A percentile compares a stretch with the other conserved stretches of the same genome.
Evolutionary conservation across 2,329 filamentous ascomycete genomes (phyloP).

Genomic region (Sclerotiophoma versabilis): DNA sequence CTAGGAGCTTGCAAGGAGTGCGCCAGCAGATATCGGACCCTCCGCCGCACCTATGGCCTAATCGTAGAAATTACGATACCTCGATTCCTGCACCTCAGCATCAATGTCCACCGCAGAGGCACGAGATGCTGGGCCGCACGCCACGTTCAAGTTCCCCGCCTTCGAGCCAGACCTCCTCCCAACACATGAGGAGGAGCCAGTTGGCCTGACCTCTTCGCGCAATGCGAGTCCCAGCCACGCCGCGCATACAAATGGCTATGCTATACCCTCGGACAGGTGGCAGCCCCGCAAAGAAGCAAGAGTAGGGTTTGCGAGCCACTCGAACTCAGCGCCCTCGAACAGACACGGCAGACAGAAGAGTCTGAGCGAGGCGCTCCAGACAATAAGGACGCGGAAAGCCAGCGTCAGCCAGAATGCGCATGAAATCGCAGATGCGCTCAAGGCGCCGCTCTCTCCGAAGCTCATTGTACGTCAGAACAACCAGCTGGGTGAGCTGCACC

Average conservation of each 20-base stretch:
- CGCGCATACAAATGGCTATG: slow-evolving; percentile 33
- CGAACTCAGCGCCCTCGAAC: slow-evolving; percentile 32
- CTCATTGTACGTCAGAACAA: slow-evolving; percentile 71
- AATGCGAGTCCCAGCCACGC: slow-evolving; percentile 39
- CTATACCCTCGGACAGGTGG: slow-evolving; percentile 63
- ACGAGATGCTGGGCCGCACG: slow-evolving; percentile 38
- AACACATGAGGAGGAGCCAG: slow-evolving; percentile 47
- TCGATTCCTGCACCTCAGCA: slow-evolving; percentile 25
- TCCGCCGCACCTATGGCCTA: slow-evolving; percentile 40
- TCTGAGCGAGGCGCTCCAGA: slow-evolving; percentile 84
- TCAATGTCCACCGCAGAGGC: slow-evolving; percentile 41
- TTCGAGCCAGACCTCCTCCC: slow-evolving; percentile 53
- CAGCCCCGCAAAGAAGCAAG: slow-evolving; percentile 64
- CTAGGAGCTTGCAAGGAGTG: slow-evolving; percentile 3
- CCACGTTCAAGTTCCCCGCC: slow-evolving; percentile 56
- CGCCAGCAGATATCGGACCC: slow-evolving; percentile 9
- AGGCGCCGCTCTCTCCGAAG: slow-evolving; percentile 85
- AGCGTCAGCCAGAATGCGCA: slow-evolving; percentile 94
- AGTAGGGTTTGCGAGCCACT: slow-evolving; percentile 53
- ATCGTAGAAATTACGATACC: slow-evolving; percentile 27
- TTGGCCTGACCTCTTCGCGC: slow-evolving; percentile 44
- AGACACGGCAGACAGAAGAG: slow-evolving; percentile 81
- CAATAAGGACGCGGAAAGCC: slow-evolving; percentile 78
- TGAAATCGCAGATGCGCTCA: slow-evolving; percentile 89
- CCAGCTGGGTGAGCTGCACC: slow-evolving; percentile 30